Evolutionary conservation across 78 protist species (phyloP).

Genomic region (Bigelowiella natans): DNA sequence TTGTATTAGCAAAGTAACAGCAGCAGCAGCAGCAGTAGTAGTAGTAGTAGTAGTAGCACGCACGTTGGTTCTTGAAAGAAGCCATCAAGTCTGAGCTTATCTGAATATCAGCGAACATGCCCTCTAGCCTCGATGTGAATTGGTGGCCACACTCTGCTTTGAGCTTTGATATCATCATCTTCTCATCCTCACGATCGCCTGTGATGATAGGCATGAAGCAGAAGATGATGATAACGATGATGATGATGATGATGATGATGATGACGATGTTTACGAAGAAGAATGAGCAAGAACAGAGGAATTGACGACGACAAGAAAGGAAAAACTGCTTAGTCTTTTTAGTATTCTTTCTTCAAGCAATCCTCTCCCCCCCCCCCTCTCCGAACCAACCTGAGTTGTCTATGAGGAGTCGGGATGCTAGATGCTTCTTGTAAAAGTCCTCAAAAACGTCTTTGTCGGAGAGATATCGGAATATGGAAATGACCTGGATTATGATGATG

Average conservation of each 20-base stretch:
- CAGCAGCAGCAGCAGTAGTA: neutral
- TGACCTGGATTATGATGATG: neutral
- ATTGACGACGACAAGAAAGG: too few species aligned
- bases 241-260: too few species aligned
- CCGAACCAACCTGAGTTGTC: neutral
- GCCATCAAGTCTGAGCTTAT: neutral
- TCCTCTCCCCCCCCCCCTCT: too few species aligned
- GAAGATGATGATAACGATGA: too few species aligned
- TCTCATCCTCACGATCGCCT: neutral
- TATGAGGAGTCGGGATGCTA: neutral
- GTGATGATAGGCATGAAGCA: too few species aligned
- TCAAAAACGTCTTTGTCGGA: conserved; percentile 16
- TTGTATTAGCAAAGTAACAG: neutral
- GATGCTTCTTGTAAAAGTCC: conserved; percentile 17
- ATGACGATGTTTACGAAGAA: too few species aligned
- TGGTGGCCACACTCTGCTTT: conserved; percentile 28
- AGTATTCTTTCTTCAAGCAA: too few species aligned
- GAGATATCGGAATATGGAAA: neutral
- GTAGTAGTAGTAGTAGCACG: neutral
- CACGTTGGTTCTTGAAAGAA: neutral
- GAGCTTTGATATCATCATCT: conserved; percentile 2
- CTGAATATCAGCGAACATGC: conserved; percentile 9
- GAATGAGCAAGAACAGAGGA: too few species aligned
- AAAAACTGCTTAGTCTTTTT: too few species aligned
- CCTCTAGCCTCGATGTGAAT: conserved; percentile 13